These are phyloP conservation scores for Chrysochromulina parva DNA, from an alignment of 78 protist species.

Conservation along the genomic window DNA sequence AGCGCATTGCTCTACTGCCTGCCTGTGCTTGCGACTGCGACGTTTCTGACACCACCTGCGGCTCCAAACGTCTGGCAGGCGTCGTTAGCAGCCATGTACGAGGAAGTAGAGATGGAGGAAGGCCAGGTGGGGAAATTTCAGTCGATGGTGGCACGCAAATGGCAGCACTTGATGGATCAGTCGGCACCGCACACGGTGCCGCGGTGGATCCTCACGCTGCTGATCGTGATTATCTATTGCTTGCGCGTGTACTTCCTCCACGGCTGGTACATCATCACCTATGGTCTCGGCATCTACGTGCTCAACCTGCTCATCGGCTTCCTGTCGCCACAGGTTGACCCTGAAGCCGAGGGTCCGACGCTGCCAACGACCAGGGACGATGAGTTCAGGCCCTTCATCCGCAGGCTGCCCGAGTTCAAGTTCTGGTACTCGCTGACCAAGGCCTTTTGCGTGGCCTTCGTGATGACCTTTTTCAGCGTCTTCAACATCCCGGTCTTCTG, in stretches of 20 bases:
- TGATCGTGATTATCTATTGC: neutral
- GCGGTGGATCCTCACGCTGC: neutral
- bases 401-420: slow-evolving; percentile 83
- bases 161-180: neutral
- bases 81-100: neutral
- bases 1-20: too few relatives aligned
- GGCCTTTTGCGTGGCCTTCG: slow-evolving; percentile 70
- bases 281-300: slow-evolving; percentile 90
- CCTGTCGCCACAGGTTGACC: slow-evolving; percentile 84
- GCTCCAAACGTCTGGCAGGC: too few relatives aligned
- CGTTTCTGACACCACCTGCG: too few relatives aligned
- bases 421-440: slow-evolving; percentile 78
- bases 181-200: neutral
- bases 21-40: too few relatives aligned
- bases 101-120: neutral
- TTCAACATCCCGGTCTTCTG: slow-evolving; percentile 93
- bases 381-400: slow-evolving; percentile 83
- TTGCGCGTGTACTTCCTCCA: slow-evolving; percentile 16
- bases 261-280: slow-evolving; percentile 84
- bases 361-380: slow-evolving; percentile 83
- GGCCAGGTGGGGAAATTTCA: neutral
- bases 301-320: slow-evolving; percentile 84
- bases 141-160: neutral
- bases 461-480: slow-evolving; percentile 27
- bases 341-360: slow-evolving; percentile 59